Percentiles rank a stretch among this genome's conserved stretches.
These are phyloP conservation scores for Starmerella apicola DNA, from an alignment of 805 yeast genomes.

Conservation along the genomic window DNA sequence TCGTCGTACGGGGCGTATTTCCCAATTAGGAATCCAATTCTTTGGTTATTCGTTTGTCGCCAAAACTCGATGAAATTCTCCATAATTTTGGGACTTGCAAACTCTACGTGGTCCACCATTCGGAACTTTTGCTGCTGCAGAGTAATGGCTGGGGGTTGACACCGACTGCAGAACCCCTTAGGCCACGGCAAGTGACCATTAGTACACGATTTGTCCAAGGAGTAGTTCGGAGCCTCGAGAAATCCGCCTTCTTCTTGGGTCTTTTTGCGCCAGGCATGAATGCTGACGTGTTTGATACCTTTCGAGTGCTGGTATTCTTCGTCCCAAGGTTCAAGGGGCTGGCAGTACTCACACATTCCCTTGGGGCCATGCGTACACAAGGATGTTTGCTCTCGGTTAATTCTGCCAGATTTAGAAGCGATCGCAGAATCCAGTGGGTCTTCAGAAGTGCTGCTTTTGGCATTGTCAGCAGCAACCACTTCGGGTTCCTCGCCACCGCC, in stretches of 20 bases:
- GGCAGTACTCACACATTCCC: slow-evolving; percentile 97
- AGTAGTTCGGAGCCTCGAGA: slow-evolving; percentile 49
- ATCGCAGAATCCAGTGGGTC: slow-evolving; percentile 41
- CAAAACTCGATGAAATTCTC: slow-evolving; percentile 81
- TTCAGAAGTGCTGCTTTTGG: background rate
- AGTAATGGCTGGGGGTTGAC: slow-evolving; percentile 93
- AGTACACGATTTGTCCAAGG: slow-evolving; percentile 48
- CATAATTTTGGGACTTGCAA: slow-evolving; percentile 57
- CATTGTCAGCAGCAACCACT: background rate
- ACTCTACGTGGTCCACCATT: slow-evolving; percentile 96
- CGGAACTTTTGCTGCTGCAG: slow-evolving; percentile 80
- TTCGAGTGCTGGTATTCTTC: slow-evolving; percentile 57
- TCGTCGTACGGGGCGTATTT: slow-evolving; percentile 56
- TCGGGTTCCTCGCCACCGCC: too few relatives aligned
- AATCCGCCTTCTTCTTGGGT: slow-evolving; percentile 54
- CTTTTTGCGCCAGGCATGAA: slow-evolving; percentile 69
- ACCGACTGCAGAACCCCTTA: slow-evolving; percentile 82
- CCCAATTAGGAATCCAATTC: slow-evolving; percentile 80
- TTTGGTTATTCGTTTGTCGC: slow-evolving; percentile 79
- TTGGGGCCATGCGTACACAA: slow-evolving; percentile 79
- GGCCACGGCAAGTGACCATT: slow-evolving; percentile 93
- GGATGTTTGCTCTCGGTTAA: slow-evolving; percentile 44
- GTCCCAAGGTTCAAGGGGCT: slow-evolving; percentile 95
- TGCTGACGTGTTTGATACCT: slow-evolving; percentile 76
- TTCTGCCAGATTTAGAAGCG: slow-evolving; percentile 59